Evolutionary conservation across 805 yeast genomes (phyloP).

Genomic region (Zygoascus ofunaensis): DNA sequence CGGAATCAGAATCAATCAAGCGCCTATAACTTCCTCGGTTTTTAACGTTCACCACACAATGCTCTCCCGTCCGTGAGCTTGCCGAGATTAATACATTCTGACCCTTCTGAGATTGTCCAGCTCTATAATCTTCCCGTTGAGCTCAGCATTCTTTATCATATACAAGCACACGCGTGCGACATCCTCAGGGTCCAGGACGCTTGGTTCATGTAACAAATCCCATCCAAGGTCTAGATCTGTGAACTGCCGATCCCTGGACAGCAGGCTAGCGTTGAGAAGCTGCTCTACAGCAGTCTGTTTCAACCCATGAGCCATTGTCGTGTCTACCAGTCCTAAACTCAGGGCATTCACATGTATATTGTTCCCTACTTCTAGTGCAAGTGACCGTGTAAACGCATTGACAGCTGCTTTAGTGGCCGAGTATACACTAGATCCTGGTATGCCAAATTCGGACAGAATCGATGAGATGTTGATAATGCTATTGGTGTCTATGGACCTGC

Average conservation of each 20-base stretch:
- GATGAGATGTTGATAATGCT: conserved; percentile 60
- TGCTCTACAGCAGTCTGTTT: neutral
- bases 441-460: conserved; percentile 41
- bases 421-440: conserved; percentile 53
- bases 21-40: no score
- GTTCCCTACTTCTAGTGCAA: conserved; percentile 52
- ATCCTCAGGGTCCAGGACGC: neutral
- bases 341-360: conserved; percentile 55
- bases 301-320: conserved; percentile 43
- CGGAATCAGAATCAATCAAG: no score
- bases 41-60: no score
- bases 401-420: conserved; percentile 66
- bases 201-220: neutral
- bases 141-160: neutral
- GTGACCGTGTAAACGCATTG: conserved; percentile 47
- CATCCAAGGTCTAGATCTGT: neutral
- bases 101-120: neutral
- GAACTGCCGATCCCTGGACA: neutral
- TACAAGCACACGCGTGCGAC: neutral
- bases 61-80: no score
- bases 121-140: neutral
- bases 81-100: neutral
- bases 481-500: conserved; percentile 16
- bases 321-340: conserved; percentile 58
- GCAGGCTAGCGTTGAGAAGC: neutral